Evolutionary conservation across 75 land plant genomes (phyloP).

Genomic region (Isoetes taiwanensis): DNA sequence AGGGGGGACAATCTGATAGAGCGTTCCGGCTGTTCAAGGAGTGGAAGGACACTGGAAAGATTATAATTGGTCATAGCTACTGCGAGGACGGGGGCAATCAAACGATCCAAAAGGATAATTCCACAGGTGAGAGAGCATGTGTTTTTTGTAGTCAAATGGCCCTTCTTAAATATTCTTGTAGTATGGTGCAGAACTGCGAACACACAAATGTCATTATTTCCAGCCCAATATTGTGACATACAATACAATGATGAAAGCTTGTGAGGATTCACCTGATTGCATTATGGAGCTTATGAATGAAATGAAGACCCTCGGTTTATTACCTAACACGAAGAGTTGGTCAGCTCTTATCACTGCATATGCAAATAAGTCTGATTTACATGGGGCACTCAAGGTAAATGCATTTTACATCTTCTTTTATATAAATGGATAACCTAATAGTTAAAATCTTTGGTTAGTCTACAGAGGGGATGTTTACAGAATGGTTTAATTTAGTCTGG

Average conservation of each 20-base stretch:
- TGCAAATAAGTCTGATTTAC: slow-evolving; percentile 39
- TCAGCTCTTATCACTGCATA: slow-evolving; percentile 57
- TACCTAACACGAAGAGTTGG: slow-evolving; percentile 62
- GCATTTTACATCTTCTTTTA: neutral
- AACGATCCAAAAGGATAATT: slow-evolving; percentile 10
- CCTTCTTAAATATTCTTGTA: neutral
- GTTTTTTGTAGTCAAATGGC: neutral
- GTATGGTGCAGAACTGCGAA: neutral
- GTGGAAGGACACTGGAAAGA: slow-evolving; percentile 41
- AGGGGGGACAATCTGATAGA: slow-evolving; percentile 54
- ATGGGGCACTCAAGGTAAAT: slow-evolving; percentile 40
- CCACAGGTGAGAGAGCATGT: neutral
- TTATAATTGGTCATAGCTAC: neutral
- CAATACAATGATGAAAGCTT: slow-evolving; percentile 83
- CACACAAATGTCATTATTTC: slow-evolving; percentile 19
- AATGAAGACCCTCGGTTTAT: slow-evolving; percentile 44
- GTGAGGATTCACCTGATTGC: slow-evolving; percentile 38
- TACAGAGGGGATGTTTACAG: too few species aligned
- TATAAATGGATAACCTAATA: too few species aligned
- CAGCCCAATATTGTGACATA: slow-evolving; percentile 60
- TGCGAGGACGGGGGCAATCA: neutral
- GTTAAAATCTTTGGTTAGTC: too few species aligned
- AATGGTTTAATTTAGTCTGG: neutral
- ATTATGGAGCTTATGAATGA: slow-evolving; percentile 53
- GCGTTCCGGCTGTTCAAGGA: slow-evolving; percentile 53